Base-by-base conservation (phyloP, 148 eudicot genomes). In the Chenopodium album region DNA sequence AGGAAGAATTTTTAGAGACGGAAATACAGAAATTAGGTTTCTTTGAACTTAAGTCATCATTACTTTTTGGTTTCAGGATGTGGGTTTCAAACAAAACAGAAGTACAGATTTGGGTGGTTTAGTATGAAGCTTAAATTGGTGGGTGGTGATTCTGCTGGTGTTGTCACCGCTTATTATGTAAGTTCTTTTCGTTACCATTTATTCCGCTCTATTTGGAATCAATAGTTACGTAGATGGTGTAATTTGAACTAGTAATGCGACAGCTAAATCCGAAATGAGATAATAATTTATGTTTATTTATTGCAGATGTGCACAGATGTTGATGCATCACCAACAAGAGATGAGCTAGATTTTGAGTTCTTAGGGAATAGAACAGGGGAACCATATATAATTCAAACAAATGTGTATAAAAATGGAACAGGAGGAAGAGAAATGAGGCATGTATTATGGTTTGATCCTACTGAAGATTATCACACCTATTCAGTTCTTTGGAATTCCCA, bases 101-200 rank as follows among this genome's bases (percentile, higher is more conserved):
- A 79, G 62, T 97, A 91, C 79, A 89, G 95, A 93, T 97, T 94
- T 85, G 99, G 99, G 71, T 97, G 98, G 98, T 97, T 94, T 77
- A 97, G 98, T 85, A 97, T 97, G 99, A 97, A 89, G 87, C 82
- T 97, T 23, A 97, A 89, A 74, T 84, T 97, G 54, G 99, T 92
- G 11, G 99, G 92, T 76, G 94, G 93, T 46, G 93, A 97, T 77
- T 92, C 99, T 71, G 97, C 99, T 60, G 99, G 99, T 46, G 92
- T 97, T 17, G 99, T 97, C 76, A 97, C 99, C 32, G 98, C 99
- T 77, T 97, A 90, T 46, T 97, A 92, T 88, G 99, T 97, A 89
- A 85, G 94, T 88, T 48, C 44, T 7, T 19, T 23, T n/a, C 1
- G 2, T 16, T 4, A 52, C 56, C 56, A 52, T 52, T 52, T 9